Conservation (phyloP, 257 asterid species). For the Plantago ovata region DNA sequence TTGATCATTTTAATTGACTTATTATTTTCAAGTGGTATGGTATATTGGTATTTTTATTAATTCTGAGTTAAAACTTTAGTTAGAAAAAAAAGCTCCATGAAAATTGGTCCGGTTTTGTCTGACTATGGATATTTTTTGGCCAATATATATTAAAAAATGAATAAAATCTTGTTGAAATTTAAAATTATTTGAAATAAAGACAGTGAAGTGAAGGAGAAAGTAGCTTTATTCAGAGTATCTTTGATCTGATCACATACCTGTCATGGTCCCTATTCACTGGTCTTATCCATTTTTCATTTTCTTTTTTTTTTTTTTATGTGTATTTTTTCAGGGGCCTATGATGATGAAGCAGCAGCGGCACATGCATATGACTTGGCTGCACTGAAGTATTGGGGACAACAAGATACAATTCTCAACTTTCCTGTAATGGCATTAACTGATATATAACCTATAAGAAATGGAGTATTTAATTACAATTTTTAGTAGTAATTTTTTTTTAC, state of each 20-base stretch:
- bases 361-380: slow-evolving; percentile 99
- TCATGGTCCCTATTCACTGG: slow-evolving; percentile 19
- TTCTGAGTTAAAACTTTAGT: too few species aligned
- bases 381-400: slow-evolving; percentile 92
- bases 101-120: not conserved
- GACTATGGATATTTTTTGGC: not conserved
- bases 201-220: not conserved
- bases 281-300: slow-evolving; percentile 26
- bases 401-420: slow-evolving; percentile 74
- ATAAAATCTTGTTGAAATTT: not conserved
- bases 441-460: too few species aligned
- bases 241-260: slow-evolving; percentile 10
- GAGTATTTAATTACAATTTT: not conserved
- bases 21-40: too few species aligned
- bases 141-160: not conserved
- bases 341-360: slow-evolving; percentile 94
- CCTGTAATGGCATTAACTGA: slow-evolving; percentile 43
- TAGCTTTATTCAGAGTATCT: slow-evolving; percentile 2
- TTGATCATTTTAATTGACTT: too few species aligned
- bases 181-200: not conserved
- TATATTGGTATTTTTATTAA: too few species aligned
- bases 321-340: slow-evolving; percentile 72
- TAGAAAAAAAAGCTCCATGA: too few species aligned
- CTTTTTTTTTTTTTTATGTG: slow-evolving; percentile 3
- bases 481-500: not conserved